Conservation (phyloP, 2,329 filamentous ascomycete genomes). For the Phaeoacremonium minimum region DNA sequence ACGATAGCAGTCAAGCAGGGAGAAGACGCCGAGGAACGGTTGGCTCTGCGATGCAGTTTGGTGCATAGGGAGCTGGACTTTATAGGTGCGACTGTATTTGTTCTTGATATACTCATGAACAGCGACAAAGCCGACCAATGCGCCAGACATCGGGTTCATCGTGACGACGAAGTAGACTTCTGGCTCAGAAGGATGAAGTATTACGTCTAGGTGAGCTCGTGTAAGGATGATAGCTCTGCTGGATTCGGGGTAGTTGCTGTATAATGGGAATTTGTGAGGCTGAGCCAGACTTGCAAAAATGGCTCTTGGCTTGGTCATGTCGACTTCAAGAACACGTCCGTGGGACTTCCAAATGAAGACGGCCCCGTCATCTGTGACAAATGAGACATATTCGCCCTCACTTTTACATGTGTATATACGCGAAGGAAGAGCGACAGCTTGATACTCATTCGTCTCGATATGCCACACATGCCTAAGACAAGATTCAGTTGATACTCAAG, state of each 20-base stretch:
- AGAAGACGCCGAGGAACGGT: no score
- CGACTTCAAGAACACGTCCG: not conserved
- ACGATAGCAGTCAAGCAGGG: no score
- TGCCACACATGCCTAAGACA: not conserved
- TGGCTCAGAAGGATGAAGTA: not conserved
- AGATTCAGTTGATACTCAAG: no score
- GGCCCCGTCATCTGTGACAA: not conserved
- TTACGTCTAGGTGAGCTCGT: not conserved
- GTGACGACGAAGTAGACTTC: not conserved
- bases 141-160: not conserved
- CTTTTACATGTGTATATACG: not conserved
- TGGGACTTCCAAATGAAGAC: not conserved
- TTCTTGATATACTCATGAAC: not conserved
- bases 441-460: not conserved
- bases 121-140: not conserved
- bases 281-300: not conserved
- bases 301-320: not conserved
- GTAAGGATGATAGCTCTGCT: no score
- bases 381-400: not conserved
- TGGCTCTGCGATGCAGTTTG: no score
- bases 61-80: no score
- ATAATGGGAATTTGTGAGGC: not conserved
- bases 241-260: no score
- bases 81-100: not conserved
- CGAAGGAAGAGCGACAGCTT: not conserved